Evolutionary conservation across 2,329 filamentous ascomycete genomes (phyloP).

Genomic region (Teratosphaeria viscida): DNA sequence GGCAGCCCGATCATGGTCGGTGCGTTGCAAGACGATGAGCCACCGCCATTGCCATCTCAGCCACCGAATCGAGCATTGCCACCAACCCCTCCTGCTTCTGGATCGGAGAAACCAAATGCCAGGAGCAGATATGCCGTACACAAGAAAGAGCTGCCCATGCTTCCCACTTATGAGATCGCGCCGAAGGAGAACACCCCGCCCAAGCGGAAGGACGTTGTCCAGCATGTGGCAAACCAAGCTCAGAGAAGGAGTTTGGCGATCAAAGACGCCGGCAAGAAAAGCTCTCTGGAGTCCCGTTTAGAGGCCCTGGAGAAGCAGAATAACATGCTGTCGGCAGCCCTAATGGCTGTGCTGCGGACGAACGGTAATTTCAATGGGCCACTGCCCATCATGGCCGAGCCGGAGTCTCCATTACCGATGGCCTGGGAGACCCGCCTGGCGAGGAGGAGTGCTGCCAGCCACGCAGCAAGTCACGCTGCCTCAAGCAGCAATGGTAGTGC

Average conservation of each 20-base stretch:
- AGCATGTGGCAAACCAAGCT: slow-evolving; percentile 15
- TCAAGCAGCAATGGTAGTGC: slow-evolving; percentile 22
- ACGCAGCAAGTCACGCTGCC: slow-evolving; percentile 12
- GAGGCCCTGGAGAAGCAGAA: slow-evolving; percentile 32
- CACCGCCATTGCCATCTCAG: slow-evolving; percentile 23
- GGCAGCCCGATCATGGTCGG: slow-evolving; percentile 3
- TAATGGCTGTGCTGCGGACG: slow-evolving; percentile 30
- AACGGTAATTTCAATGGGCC: slow-evolving; percentile 25
- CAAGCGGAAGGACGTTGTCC: slow-evolving; percentile 4
- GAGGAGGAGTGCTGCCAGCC: slow-evolving; percentile 17
- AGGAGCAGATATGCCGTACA: slow-evolving; percentile 5
- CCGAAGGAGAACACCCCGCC: slow-evolving; percentile 9
- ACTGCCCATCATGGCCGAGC: slow-evolving; percentile 4
- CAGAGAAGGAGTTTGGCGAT: slow-evolving; percentile 2
- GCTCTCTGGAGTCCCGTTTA: slow-evolving; percentile 23
- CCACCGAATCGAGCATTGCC: slow-evolving; percentile 24
- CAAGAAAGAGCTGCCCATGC: slow-evolving; percentile 14
- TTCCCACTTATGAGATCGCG: slow-evolving; percentile 14
- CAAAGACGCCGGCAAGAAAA: slow-evolving; percentile 1
- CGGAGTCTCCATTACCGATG: slow-evolving; percentile 11
- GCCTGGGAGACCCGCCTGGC: slow-evolving; percentile 21
- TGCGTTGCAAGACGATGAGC: slow-evolving; percentile 7
- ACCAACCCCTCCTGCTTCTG: slow-evolving; percentile 24
- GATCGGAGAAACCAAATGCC: slow-evolving; percentile 16
- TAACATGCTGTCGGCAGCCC: slow-evolving; percentile 28